Evolutionary conservation across 2,329 filamentous ascomycete species (phyloP).

Genomic region (Purpureocillium lavendulum): DNA sequence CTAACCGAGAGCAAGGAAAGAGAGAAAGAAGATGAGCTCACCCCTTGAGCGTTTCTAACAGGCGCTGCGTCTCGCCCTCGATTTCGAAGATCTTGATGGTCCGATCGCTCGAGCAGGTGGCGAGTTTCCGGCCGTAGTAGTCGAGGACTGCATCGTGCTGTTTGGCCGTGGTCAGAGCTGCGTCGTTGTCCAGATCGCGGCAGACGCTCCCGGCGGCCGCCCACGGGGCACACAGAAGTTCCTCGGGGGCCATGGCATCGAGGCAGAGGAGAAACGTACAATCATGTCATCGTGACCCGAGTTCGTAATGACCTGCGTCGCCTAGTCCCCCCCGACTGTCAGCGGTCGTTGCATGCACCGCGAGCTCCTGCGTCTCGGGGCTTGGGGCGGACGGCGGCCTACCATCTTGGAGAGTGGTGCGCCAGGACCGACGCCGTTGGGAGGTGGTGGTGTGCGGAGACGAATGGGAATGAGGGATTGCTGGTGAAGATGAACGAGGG

Average conservation of each 20-base stretch:
- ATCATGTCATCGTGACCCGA: constrained; percentile 94
- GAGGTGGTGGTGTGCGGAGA: no score
- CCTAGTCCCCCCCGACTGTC: no score
- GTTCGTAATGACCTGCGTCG: constrained; percentile 36
- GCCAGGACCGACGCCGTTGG: background rate
- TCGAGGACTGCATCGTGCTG: constrained; percentile 97
- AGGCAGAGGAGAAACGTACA: constrained; percentile 62
- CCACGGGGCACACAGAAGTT: no score
- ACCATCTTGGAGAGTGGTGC: constrained; percentile 7
- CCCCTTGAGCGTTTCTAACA: constrained; percentile 93
- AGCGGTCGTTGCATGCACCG: no score
- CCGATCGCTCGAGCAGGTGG: constrained; percentile 95
- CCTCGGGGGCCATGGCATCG: no score
- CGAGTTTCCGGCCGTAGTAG: constrained; percentile 93
- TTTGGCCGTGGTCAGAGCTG: constrained; percentile 10
- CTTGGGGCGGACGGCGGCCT: constrained; percentile 2
- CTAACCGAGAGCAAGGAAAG: no score
- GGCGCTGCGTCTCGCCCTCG: constrained; percentile 80
- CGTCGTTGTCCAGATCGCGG: background rate
- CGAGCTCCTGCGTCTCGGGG: constrained; percentile 2
- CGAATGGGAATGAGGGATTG: background rate
- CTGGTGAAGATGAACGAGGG: no score
- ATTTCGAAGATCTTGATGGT: constrained; percentile 99
- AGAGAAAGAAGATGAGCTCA: constrained; percentile 23
- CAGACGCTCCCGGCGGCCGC: background rate